Evolutionary conservation across 371 early-diverging fungal species (phyloP).

Genomic region (Syncephalastrum racemosum): DNA sequence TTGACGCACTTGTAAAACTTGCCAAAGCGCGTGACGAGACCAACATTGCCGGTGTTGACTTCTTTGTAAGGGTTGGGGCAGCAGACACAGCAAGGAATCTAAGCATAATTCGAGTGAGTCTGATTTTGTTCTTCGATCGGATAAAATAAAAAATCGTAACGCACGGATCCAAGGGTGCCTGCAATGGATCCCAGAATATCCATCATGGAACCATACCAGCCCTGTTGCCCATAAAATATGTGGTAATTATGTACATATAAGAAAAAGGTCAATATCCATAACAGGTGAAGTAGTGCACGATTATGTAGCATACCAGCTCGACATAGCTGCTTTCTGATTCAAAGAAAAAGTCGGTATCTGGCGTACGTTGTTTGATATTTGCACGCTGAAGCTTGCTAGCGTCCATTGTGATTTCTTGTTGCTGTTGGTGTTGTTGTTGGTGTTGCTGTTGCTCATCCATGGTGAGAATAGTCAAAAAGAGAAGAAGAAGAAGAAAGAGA

Average conservation of each 20-base stretch:
- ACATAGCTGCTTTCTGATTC: conserved; percentile 31
- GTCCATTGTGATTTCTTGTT: conserved; percentile 1
- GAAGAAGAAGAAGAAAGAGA: conserved; percentile 6
- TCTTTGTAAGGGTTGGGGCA: conserved; percentile 79
- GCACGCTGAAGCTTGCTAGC: conserved; percentile 7
- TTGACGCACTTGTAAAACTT: conserved; percentile 87
- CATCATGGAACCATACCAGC: conserved; percentile 53
- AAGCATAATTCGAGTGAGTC: background rate
- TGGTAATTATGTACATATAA: background rate
- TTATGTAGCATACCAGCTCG: conserved; percentile 32
- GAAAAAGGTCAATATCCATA: background rate
- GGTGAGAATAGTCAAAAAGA: conserved; percentile 4
- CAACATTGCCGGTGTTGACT: conserved; percentile 73
- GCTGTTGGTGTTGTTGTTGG: background rate
- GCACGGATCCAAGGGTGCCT: conserved; percentile 50
- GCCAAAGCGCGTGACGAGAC: conserved; percentile 78
- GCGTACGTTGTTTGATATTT: background rate
- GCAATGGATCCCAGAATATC: conserved; percentile 43
- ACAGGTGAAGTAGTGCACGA: background rate
- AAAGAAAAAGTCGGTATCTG: conserved; percentile 28
- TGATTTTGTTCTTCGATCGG: background rate
- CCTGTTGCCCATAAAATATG: conserved; percentile 15
- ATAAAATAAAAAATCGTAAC: conserved; percentile 3
- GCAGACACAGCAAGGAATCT: conserved; percentile 47
- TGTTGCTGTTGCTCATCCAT: background rate